phyloP scores from a whole-genome alignment of 2,329 filamentous ascomycete genomes.

The Xylariomycetidae sp. region DNA sequence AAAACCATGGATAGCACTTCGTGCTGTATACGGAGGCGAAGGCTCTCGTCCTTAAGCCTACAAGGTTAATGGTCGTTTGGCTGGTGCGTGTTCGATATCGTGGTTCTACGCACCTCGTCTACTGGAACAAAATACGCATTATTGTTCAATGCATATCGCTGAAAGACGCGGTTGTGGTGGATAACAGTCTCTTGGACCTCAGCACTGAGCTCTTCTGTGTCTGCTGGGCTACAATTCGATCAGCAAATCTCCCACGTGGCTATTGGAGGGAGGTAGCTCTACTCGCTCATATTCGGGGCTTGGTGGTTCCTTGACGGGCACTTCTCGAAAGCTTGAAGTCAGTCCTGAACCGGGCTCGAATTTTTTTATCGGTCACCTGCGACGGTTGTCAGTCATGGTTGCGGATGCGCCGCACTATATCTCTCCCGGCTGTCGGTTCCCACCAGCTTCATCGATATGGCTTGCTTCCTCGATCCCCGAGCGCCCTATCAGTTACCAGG shows the following conservation, averaged over 20 bases:
- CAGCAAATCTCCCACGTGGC: constrained; percentile 12
- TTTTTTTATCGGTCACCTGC: too few relatives aligned
- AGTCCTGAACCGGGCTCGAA: too few relatives aligned
- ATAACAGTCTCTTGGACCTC: constrained; percentile 55
- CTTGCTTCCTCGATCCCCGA: too few relatives aligned
- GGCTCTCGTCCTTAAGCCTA: constrained; percentile 61
- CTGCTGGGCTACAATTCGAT: constrained; percentile 32
- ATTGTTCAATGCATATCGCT: constrained; percentile 60
- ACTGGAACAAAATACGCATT: constrained; percentile 61
- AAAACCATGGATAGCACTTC: constrained; percentile 57
- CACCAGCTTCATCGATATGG: constrained; percentile 12
- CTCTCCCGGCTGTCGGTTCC: constrained; percentile 9
- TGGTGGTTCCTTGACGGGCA: constrained; percentile 1
- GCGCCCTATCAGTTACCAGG: too few relatives aligned
- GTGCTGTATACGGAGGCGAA: constrained; percentile 59
- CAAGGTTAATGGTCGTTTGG: too few relatives aligned
- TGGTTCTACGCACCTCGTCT: constrained; percentile 52
- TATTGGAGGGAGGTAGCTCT: constrained; percentile 12
- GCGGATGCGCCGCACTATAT: too few relatives aligned
- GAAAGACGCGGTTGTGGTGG: constrained; percentile 59
- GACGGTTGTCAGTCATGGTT: too few relatives aligned
- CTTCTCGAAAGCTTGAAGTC: too few relatives aligned
- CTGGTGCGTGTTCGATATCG: constrained; percentile 1
- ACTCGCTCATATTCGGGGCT: constrained; percentile 21
- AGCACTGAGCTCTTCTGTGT: constrained; percentile 38